phyloP scores from a whole-genome alignment of 139 green algal genomes.

The Chlorella sp. region DNA sequence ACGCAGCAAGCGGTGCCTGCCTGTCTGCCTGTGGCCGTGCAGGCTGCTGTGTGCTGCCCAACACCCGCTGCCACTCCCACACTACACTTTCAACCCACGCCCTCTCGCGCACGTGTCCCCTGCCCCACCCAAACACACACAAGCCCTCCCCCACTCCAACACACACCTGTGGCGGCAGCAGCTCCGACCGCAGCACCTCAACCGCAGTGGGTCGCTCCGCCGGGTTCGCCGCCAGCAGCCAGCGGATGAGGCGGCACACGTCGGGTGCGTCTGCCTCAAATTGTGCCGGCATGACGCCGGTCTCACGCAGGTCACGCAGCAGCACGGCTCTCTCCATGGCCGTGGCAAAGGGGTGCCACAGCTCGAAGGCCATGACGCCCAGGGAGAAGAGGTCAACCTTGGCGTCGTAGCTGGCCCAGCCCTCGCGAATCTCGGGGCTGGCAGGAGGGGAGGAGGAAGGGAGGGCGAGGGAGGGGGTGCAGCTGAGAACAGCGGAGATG shows the following conservation, averaged over 20 bases:
- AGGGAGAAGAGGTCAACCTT: conserved; percentile 91
- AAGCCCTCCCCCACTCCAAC: too few species aligned
- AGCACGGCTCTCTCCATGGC: conserved; percentile 81
- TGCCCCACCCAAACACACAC: background rate
- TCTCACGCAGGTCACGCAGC: conserved; percentile 79
- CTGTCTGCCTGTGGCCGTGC: background rate
- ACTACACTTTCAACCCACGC: too few species aligned
- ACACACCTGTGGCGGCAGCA: conserved; percentile 67
- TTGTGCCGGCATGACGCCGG: conserved; percentile 61
- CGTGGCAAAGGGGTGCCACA: conserved; percentile 91
- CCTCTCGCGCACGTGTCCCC: background rate
- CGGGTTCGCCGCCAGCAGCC: conserved; percentile 80
- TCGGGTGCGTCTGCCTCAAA: conserved; percentile 71
- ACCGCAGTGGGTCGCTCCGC: conserved; percentile 76
- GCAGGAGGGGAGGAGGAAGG: conserved; percentile 31
- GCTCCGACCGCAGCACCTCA: conserved; percentile 78
- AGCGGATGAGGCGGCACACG: conserved; percentile 62
- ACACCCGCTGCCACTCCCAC: background rate
- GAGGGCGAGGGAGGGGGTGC: background rate
- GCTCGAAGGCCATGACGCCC: conserved; percentile 90
- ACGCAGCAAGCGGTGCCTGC: too few species aligned
- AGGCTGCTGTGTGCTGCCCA: background rate
- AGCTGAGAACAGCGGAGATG: too few species aligned
- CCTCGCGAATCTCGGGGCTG: conserved; percentile 81
- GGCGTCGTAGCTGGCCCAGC: conserved; percentile 79